Evolutionary conservation across 2,329 filamentous ascomycete genomes (phyloP).

Genomic region (Geoglossum cookeanum): DNA sequence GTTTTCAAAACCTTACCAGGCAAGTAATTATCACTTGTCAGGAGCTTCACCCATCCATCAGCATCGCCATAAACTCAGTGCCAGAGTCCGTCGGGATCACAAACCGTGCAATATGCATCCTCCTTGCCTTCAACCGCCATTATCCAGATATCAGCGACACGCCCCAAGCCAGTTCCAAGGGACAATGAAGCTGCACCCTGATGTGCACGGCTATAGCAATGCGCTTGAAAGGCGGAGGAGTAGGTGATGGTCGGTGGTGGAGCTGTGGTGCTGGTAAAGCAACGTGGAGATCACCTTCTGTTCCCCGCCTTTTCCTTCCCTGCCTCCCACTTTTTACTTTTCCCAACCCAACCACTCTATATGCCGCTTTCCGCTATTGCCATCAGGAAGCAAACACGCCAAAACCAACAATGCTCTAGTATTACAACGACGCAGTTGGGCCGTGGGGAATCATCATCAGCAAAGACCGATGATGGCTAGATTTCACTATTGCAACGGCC

Average conservation of each 20-base stretch:
- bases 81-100: constrained; percentile 12
- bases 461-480: too few species aligned
- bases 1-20: constrained; percentile 42
- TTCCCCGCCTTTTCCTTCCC: not conserved
- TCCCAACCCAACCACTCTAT: not conserved
- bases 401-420: not conserved
- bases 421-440: not conserved
- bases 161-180: not conserved
- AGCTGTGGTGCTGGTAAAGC: not conserved
- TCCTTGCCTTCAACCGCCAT: constrained; percentile 23
- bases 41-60: constrained; percentile 41
- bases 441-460: not conserved
- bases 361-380: not conserved
- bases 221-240: not conserved
- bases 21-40: constrained; percentile 81
- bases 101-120: constrained; percentile 48
- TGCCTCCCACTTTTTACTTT: not conserved
- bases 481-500: not conserved
- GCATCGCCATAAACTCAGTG: not conserved
- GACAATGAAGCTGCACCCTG: not conserved
- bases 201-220: not conserved
- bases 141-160: not conserved
- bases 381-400: not conserved
- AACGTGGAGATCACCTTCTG: not conserved
- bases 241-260: not conserved